Base-by-base conservation (phyloP, 257 asterid genomes). In the Rubia yunnanensis region DNA sequence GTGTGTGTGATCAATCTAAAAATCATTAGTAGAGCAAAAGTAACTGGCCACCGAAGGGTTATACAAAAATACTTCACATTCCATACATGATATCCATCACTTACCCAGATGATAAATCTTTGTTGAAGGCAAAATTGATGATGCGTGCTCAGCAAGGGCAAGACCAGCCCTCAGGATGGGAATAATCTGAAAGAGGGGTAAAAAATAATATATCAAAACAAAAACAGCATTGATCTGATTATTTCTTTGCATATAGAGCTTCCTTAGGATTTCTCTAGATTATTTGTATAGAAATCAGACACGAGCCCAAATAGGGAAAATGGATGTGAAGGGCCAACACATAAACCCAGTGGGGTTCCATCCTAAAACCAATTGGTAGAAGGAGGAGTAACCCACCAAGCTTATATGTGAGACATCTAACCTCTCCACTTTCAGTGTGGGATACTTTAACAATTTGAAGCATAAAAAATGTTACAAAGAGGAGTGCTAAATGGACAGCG, bases 101-200 rank as follows among this genome's bases (percentile, higher is more conserved):
- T 67, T 78, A 94, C 99, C 99, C 70, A 94, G 72, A 83, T 94
- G 99, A 74, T 86, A 88, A 58, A 84, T 94, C 63, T 80, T 90
- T 63, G 85, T 85, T 20, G 95, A 86, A 1, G 99, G 96, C 72
- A 94, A 81, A 80, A 94, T 66, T 69, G 95, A 84, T 58, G 96
- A 70, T 66, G 96, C 97, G 72, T 89, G 85, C 80, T 94, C 99
- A 13, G 99, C 96, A 77, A 94, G 85, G 66, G 95, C 99, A 72
- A 94, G 95, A 67, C 99, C 99, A 70, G 97, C 99, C 78, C 99
- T 90, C 92, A 94, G 75, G 74, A 94, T 88, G 69, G 99, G 99
- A 77, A 94, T 80, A 73, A 94, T 76, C 99, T 94, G 90, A 67
- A 81, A 72, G 61, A 56, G 78, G 50, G 50, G 72, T 0, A 13